These are phyloP conservation scores for Polymyxa betae DNA, from an alignment of 208 protist species.

Conservation along the genomic window DNA sequence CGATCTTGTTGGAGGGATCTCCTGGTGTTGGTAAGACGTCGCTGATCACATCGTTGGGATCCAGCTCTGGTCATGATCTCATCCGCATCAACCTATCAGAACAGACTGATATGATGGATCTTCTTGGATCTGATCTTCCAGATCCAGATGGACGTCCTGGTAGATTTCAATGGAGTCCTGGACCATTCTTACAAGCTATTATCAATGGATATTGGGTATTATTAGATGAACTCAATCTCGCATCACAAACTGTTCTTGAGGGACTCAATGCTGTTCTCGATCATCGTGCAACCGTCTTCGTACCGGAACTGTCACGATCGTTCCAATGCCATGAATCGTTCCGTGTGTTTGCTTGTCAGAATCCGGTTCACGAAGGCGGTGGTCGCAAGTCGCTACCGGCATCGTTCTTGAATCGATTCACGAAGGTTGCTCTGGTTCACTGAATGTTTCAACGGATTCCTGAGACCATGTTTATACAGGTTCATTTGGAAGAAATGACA, in stretches of 20 bases:
- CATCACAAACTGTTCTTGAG: slow-evolving; percentile 91
- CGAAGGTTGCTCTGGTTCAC: slow-evolving; percentile 78
- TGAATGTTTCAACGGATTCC: slow-evolving; percentile 17
- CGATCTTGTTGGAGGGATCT: slow-evolving; percentile 82
- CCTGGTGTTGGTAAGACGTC: slow-evolving; percentile 93
- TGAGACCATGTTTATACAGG: not conserved
- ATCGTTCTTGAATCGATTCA: slow-evolving; percentile 99
- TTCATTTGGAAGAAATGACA: slow-evolving; percentile 68
- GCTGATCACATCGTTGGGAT: slow-evolving; percentile 90
- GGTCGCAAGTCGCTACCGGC: slow-evolving; percentile 98
- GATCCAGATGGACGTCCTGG: slow-evolving; percentile 70
- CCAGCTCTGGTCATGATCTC: slow-evolving; percentile 79
- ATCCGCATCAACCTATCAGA: slow-evolving; percentile 99
- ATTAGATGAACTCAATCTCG: slow-evolving; percentile 99
- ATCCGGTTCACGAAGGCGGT: slow-evolving; percentile 93
- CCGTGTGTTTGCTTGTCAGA: slow-evolving; percentile 99
- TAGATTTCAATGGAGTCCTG: slow-evolving; percentile 63
- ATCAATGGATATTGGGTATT: slow-evolving; percentile 96
- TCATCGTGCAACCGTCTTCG: slow-evolving; percentile 89
- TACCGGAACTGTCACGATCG: slow-evolving; percentile 82
- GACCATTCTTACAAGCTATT: slow-evolving; percentile 83
- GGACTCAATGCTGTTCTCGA: slow-evolving; percentile 99
- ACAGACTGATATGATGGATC: slow-evolving; percentile 99
- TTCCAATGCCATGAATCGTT: slow-evolving; percentile 84
- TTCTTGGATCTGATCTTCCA: slow-evolving; percentile 88